phyloP scores from a whole-genome alignment of 1,139 yeast species.

The Geotrichum phurueaensis region DNA sequence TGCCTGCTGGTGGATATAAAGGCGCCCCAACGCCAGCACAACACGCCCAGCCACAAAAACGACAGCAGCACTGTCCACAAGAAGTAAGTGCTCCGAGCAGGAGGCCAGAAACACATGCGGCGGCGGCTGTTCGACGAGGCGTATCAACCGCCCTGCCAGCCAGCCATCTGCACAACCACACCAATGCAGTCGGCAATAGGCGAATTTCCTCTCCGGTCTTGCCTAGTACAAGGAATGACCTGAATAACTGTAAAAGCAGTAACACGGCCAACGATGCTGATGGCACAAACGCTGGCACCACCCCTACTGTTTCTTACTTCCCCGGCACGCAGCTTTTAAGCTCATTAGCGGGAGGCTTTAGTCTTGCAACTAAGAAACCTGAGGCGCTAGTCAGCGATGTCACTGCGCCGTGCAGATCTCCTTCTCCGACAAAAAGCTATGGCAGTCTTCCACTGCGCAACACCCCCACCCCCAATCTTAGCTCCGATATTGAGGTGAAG shows the following conservation, averaged over 20 bases:
- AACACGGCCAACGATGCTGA: background rate
- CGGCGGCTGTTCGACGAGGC: background rate
- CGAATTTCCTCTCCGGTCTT: constrained; percentile 8
- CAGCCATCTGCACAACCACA: background rate
- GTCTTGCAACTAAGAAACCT: background rate
- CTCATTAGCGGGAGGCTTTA: background rate
- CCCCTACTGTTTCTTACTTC: background rate
- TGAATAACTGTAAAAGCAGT: background rate
- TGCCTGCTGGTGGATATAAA: constrained; percentile 5
- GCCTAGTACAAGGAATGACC: background rate
- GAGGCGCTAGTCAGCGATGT: background rate
- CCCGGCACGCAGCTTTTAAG: background rate
- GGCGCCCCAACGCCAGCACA: background rate
- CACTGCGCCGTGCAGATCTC: background rate
- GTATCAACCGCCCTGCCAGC: constrained; percentile 1
- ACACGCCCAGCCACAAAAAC: background rate
- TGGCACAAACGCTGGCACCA: background rate
- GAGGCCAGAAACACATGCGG: background rate
- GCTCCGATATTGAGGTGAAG: background rate
- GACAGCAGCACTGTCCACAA: background rate
- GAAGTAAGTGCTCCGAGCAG: background rate
- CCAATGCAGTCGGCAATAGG: background rate
- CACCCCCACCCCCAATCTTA: background rate
- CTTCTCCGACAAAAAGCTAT: background rate
- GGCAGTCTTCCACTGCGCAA: background rate